Evolutionary conservation across 2,329 filamentous ascomycete species (phyloP).

Genomic region (Zymoseptoria ardabiliae): DNA sequence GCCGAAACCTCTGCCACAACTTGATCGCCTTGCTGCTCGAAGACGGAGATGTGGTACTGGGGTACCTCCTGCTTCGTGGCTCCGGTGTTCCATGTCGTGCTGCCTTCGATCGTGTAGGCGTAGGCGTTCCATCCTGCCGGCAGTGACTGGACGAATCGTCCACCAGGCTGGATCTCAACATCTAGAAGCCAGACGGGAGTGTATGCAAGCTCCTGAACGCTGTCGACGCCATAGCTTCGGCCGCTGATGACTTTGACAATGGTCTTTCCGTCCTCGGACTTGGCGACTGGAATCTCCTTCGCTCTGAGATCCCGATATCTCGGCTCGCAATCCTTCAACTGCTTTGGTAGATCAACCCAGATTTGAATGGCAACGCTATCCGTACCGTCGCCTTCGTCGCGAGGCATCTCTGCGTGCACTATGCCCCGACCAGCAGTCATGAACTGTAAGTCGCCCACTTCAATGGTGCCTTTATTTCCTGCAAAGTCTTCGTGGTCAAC

Average conservation of each 20-base stretch:
- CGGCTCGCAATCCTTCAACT: constrained; percentile 82
- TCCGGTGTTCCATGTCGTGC: constrained; percentile 54
- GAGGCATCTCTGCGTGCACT: constrained; percentile 93
- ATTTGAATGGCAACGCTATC: constrained; percentile 84
- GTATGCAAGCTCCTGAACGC: constrained; percentile 83
- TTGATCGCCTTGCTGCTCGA: constrained; percentile 69
- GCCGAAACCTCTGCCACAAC: constrained; percentile 65
- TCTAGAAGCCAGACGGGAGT: constrained; percentile 97
- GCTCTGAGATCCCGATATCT: constrained; percentile 81
- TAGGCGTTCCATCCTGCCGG: constrained; percentile 85
- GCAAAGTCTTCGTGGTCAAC: constrained; percentile 92
- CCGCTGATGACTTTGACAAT: constrained; percentile 86
- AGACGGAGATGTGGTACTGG: constrained; percentile 83
- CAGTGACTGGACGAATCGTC: constrained; percentile 64
- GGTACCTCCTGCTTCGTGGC: constrained; percentile 47
- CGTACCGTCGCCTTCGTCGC: constrained; percentile 65
- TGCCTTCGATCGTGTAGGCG: constrained; percentile 74
- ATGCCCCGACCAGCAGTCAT: constrained; percentile 93
- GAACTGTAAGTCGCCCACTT: constrained; percentile 87
- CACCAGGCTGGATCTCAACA: constrained; percentile 71
- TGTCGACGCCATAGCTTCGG: constrained; percentile 74
- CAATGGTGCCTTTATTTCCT: constrained; percentile 75
- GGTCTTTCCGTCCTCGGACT: constrained; percentile 64
- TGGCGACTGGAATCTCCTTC: constrained; percentile 69
- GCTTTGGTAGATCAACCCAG: constrained; percentile 83